Base-by-base conservation (phyloP, 148 eudicot genomes). In the Camellia granthamiana region DNA sequence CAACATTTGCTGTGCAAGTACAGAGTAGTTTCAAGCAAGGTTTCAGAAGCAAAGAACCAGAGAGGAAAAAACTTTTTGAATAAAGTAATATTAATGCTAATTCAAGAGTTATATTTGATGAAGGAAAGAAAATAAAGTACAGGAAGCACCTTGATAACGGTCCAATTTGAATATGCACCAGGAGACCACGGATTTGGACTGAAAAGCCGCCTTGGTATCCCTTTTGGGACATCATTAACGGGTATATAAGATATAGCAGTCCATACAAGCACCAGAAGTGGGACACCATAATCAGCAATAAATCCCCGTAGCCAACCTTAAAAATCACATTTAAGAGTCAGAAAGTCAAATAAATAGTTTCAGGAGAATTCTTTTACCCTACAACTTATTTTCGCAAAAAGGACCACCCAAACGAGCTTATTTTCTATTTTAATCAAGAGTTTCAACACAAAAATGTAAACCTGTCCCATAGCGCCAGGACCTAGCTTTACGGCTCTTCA, bases 161-260 rank as follows among this genome's bases (percentile, higher is more conserved):
- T 94, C 99, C 99, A 97, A 71, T 97, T 97, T 75, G 95, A 83
- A 84, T 92, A 92, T 83, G 98, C 98, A 81, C 97, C 98, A 82
- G 95, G 90, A 59, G 98, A 97, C 99, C 99, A 97, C 64, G 99
- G 99, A 85, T 94, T 94, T 44, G 99, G 99, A 86, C 99, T 94
- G 85, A 91, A 87, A 78, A 94, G 94, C 72, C 99, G 87, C 77
- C 99, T 85, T n/a, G 98, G 99, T 82, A 97, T 92, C 72, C 98
- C 97, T 70, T 78, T 85, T 47, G 99, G 99, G 74, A 97, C 96
- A 74, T 89, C 87, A 77, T 88, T 85, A 72, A 83, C 89, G 51
- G 99, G 99, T 74, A 91, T 88, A 83, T 97, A 97, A 63, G 99
- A 94, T 52, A 97, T 69, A 80, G 86, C 99, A 68, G 99, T 97